Conservation (phyloP, 108 stramenopile species). For the Schizochytrium sp. region DNA sequence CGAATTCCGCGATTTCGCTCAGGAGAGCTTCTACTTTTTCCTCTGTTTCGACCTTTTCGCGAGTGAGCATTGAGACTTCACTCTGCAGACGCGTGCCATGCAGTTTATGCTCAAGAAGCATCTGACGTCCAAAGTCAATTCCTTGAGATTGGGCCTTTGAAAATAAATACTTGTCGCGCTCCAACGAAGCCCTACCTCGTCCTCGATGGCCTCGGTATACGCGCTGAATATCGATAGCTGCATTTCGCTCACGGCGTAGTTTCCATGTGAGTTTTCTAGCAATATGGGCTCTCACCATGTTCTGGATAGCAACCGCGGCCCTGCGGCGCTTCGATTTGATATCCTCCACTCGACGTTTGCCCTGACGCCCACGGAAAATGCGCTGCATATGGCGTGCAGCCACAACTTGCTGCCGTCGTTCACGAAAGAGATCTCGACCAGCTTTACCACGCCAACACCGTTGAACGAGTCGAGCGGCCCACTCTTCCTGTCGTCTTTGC, state of each 20-base stretch:
- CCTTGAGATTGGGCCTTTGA: constrained; percentile 84
- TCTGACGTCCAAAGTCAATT: constrained; percentile 88
- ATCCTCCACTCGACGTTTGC: constrained; percentile 70
- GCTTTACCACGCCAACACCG: constrained; percentile 80
- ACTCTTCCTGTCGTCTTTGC: constrained; percentile 77
- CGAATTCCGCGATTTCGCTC: constrained; percentile 81
- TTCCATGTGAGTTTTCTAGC: constrained; percentile 69
- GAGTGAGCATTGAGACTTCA: constrained; percentile 83
- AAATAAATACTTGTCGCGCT: constrained; percentile 88
- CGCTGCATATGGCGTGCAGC: constrained; percentile 73
- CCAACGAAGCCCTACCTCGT: constrained; percentile 77
- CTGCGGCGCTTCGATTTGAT: constrained; percentile 70
- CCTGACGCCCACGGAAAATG: constrained; percentile 77
- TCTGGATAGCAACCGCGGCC: constrained; percentile 76
- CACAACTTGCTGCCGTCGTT: constrained; percentile 66
- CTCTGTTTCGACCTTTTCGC: constrained; percentile 84
- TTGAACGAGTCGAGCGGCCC: constrained; percentile 86
- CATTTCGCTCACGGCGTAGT: constrained; percentile 70
- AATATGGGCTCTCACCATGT: constrained; percentile 74
- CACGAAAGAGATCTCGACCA: constrained; percentile 67
- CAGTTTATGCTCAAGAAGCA: constrained; percentile 89
- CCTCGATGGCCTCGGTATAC: constrained; percentile 81
- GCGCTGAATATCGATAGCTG: constrained; percentile 78
- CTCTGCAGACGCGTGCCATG: constrained; percentile 87
- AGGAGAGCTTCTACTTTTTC: constrained; percentile 82